Base-by-base conservation (phyloP, 192 early-diverging fungal genomes). In the Backusella westeae region DNA sequence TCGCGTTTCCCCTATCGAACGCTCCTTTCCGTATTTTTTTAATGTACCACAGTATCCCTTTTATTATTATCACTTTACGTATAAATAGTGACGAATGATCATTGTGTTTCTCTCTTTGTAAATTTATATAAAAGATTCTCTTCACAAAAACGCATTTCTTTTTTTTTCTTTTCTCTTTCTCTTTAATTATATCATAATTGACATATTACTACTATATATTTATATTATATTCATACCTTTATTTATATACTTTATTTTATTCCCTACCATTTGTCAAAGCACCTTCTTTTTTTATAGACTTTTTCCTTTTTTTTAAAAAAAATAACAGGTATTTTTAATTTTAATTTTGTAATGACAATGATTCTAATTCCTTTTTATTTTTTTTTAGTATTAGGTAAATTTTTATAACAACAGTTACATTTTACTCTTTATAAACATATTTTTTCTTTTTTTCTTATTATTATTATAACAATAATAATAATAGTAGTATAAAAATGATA, bases 41-140 rank as follows among this genome's bases (percentile, higher is more conserved):
- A 63, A 63, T 63, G 56, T 63, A 26, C 56, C 56, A 63, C 56
- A 63, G 46, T 12, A 63, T 63, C 56, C 56, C 56, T 63, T 59
- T 59, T 49, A 49, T 49, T 49, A 49, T 63, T 63, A 29, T 63
- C n/a, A 63, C 56, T 63, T n/a, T 63, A 26, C 56, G 56, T 63
- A 63, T 63, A 63, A 63, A 63, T 63, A 63, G 56, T 63, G 56
- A 63, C 56, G 56, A 63, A 63, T 63, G 56, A 29, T 29, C 10
- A 15, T 63, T 63, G 14, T 23, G 19, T 63, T 63, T 29, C 19
- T 56, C 7, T 23, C 53, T 56, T 10, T 56, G 56, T 63, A 29
- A 63, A 63, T 26, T 63, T 29, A 26, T 63, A 63, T 63, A 63
- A 63, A 29, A 29, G 12, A 29, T 9, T 5, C 21, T 63, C 21